Evolutionary conservation across 257 asterid species (phyloP), one percentile per base, ranked within the genome.

Genomic region (Orobanche coerulescens): DNA sequence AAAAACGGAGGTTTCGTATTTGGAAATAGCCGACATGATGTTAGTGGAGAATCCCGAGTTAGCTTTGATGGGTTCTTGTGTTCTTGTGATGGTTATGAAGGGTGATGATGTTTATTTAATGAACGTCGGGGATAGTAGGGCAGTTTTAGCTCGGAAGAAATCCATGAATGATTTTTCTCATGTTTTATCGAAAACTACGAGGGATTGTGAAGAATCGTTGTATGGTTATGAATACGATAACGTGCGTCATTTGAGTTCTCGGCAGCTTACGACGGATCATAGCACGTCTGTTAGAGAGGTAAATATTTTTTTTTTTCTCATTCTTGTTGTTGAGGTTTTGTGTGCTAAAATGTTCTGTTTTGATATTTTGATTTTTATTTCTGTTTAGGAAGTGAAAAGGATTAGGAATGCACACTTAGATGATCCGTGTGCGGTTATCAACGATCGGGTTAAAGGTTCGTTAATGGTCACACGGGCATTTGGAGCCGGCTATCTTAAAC

Each of bases 51-150:
- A 93, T 78, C 97, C 98, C 0, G 98, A 88, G 65, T 64, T 89
- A 58, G 91, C 95, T n/a, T 71, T 93, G 73, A 88, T 93, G 98
- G 98, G 98, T 4, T 93, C 98, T 14, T 93, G 98, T 71, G 95
- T 93, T 43, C 64, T 93, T 58, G 98, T 68, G 20, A 93, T 93
- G 98, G 75, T 89, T 79, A 83, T 93, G 90, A 93, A 89, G 67
- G 98, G 80, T 0, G 89, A 88, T 16, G 96, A 93, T 59, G 84
- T 93, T 56, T 93, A 88, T 73, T 62, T 93, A 77, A 81, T 93
- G 87, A 93, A 89, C 25, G 97, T 89, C 4, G 98, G 98, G 16
- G 98, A 93, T 70, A 89, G 97, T 24, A 36, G 97, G 11, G 97
- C 94, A 0, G 96, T 93, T 62, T 70, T 93, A 28, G 95, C 95